phyloP scores from a whole-genome alignment of 2,329 filamentous ascomycete species.

The Meredithiella fracta region DNA sequence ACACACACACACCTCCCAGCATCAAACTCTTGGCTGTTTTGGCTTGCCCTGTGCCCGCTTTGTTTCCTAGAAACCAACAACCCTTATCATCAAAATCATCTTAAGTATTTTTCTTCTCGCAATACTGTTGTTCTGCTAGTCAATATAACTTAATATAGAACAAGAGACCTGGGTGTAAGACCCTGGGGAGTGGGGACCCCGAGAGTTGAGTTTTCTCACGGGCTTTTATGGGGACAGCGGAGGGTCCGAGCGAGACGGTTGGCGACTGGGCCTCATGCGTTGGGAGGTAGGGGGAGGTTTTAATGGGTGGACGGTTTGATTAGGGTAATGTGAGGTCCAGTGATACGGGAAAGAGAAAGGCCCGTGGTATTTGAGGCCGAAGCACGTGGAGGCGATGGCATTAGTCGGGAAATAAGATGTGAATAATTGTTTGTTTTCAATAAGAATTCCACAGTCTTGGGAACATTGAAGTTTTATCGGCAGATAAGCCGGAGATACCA shows the following conservation, averaged over 20 bases:
- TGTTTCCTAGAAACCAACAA: neutral
- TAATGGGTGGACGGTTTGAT: neutral
- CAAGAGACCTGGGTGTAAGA: neutral
- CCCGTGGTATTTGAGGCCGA: neutral
- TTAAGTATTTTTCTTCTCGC: neutral
- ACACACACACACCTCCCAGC: neutral
- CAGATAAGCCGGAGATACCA: too few relatives aligned
- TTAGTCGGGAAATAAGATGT: neutral
- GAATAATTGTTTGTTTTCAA: too few relatives aligned
- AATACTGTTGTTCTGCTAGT: neutral
- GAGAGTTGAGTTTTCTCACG: neutral
- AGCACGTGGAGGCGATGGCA: neutral
- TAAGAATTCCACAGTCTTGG: too few relatives aligned
- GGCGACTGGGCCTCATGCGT: neutral
- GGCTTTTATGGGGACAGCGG: neutral
- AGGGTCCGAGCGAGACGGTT: too few relatives aligned
- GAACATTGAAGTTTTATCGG: too few relatives aligned
- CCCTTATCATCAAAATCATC: neutral
- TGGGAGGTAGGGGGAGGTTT: neutral
- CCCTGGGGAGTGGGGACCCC: neutral
- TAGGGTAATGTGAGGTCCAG: neutral
- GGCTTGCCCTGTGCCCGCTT: conserved; percentile 6
- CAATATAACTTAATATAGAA: neutral
- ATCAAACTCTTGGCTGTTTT: conserved; percentile 2
- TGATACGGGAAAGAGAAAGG: neutral